Evolutionary conservation across 139 green algal species (phyloP), one percentile per base, ranked within the genome.

Genomic region (Mychonastes homosphaera): DNA sequence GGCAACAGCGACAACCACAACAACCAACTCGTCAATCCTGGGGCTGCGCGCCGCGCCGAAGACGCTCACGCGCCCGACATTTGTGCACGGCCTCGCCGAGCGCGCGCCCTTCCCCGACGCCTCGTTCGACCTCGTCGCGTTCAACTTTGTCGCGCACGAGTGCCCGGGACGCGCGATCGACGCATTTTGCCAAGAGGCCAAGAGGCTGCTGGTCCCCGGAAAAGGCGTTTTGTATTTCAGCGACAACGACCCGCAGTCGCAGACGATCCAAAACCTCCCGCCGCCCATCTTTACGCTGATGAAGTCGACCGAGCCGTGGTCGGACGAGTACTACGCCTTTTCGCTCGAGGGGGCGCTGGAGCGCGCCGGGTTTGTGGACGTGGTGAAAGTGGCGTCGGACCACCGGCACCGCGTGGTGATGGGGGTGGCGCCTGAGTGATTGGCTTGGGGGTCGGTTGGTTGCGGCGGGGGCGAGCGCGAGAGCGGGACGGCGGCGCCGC

Each of bases 71-170:
- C 21, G 30, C 21, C 30, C 44, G 44, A 49, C 24, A 7, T 96
- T 87, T 64, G 9, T 87, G 51, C 86, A 91, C 43, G 76, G 62
- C 9, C 52, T 82, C 35, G 77, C 68, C 10, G 86, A 95, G 67
- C 26, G 43, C 8, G 83, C 70, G 1, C 58, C 60, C 28, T 69
- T 91, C 34, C 41, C 70, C 2, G 58, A 73, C 16, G 62, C n/a
- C 39, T 85, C 67, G 13, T 78, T 82, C 13, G 88, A 95, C 65
- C 28, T 91, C 45, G 64, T 95, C 2, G 64, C 67, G 0, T 76
- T 87, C 38, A 70, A 79, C 38, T 95, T 91, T 63, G 73, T 95
- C 19, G 72, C 80, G 2, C 88, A 96, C 64, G 88, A 96, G 79
- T 87, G 78, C 59, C 88, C 86, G 33, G 52, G 35, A 28, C 58